Evolutionary conservation across 2,329 filamentous ascomycete species (phyloP).

Genomic region (Aspergillus sp.): DNA sequence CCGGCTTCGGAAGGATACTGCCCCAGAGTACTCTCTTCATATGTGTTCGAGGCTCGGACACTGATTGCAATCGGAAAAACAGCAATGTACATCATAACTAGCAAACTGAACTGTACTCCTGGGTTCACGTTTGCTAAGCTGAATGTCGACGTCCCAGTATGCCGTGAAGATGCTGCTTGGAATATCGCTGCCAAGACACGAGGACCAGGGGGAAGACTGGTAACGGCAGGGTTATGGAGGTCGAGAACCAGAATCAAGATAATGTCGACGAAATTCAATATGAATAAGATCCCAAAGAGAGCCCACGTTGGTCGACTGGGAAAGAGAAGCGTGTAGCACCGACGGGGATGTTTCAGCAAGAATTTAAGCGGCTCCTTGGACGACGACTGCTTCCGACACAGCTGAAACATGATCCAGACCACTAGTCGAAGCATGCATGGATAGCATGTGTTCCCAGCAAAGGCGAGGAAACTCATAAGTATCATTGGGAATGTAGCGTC

Average conservation of each 20-base stretch:
- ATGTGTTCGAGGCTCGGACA: constrained; percentile 62
- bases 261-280: constrained; percentile 47
- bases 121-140: constrained; percentile 44
- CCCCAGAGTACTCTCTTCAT: constrained; percentile 57
- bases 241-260: constrained; percentile 46
- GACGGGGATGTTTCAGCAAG: constrained; percentile 52
- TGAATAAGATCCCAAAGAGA: constrained; percentile 42
- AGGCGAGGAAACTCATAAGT: constrained; percentile 31
- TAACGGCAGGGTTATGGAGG: constrained; percentile 44
- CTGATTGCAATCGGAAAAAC: constrained; percentile 92
- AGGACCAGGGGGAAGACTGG: constrained; percentile 30
- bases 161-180: constrained; percentile 45
- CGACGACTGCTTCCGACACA: constrained; percentile 29
- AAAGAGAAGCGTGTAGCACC: constrained; percentile 56
- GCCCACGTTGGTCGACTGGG: constrained; percentile 52
- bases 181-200: constrained; percentile 50
- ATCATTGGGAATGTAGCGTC: constrained; percentile 34
- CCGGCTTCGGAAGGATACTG: constrained; percentile 37
- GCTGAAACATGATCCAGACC: constrained; percentile 48
- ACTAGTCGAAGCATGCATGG: constrained; percentile 48
- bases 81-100: constrained; percentile 98
- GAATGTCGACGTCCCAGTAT: constrained; percentile 44
- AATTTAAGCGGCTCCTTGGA: constrained; percentile 41
- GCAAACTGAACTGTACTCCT: constrained; percentile 47
- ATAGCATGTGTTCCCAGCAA: constrained; percentile 38